Evolutionary conservation across 352 stramenopile species (phyloP), one percentile per base, ranked within the genome.

Genomic region (Phytophthora crassamura): DNA sequence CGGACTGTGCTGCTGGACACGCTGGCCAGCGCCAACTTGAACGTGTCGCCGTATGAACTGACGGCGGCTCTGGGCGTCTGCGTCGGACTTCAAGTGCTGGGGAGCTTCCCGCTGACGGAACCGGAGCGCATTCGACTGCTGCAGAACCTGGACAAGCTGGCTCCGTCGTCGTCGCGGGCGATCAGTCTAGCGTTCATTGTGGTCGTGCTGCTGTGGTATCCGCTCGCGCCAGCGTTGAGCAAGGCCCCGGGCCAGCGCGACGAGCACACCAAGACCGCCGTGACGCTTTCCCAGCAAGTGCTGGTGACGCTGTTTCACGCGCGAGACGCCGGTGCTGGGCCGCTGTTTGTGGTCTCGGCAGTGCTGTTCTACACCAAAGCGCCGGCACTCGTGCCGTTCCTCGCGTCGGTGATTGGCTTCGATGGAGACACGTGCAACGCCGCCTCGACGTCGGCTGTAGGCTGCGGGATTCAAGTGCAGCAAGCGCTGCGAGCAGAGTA

Each of bases 281-380:
- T 86, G 14, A 68, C 70, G 33, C 63, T 89, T n/a, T 81, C 82
- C 12, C 80, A 91, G 62, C 80, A 91, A 72, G 76, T 74, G 18
- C 59, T 89, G 7, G 74, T 78, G 28, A 72, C 78, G 22, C 50
- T 89, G 12, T 91, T 89, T 57, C 67, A 74, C 49, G 64, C 55
- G 9, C 42, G 55, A 69, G 63, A 72, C 40, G 77, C 80, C 51
- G 62, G 66, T 1, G 72, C 75, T 15, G 78, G 82, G 16, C 78
- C 82, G 40, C 70, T 89, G 10, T 83, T 91, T 10, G 75, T 91
- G 1, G 70, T 91, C 14, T 86, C 78, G 16, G 77, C 82, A 0
- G 81, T 91, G 38, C 60, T 89, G 15, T 79, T 91, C 45, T 91
- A 89, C 65, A 91, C 82, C 12, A 89, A 89, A 55, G 84, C 77